These are phyloP conservation scores for Oemleria cerasiformis DNA, from an alignment of 306 rosid species.

Conservation along the genomic window DNA sequence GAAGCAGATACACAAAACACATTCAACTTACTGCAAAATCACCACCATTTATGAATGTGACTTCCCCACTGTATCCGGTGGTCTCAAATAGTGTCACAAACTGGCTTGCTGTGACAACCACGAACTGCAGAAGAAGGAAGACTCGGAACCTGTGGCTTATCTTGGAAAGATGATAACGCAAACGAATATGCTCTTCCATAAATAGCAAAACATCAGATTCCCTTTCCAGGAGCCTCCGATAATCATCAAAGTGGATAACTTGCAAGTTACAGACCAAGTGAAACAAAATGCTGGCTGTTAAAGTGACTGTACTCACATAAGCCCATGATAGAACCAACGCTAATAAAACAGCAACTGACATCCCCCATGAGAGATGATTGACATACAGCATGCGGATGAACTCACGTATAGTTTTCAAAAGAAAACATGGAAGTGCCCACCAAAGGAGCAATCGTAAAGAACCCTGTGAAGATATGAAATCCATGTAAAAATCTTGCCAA, in stretches of 20 bases:
- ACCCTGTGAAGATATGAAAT: conserved; percentile 31
- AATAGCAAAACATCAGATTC: conserved; percentile 55
- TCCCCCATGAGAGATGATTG: conserved; percentile 51
- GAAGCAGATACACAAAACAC: conserved; percentile 1
- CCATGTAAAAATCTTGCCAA: background rate
- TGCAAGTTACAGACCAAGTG: conserved; percentile 82
- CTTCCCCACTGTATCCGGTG: conserved; percentile 48
- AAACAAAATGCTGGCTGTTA: conserved; percentile 77
- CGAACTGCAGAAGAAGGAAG: conserved; percentile 65
- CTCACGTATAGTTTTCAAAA: conserved; percentile 62
- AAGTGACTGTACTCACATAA: conserved; percentile 64
- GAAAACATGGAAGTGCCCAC: conserved; percentile 61
- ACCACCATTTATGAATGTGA: conserved; percentile 63
- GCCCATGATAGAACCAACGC: conserved; percentile 68
- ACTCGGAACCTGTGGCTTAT: conserved; percentile 86
- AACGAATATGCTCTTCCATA: conserved; percentile 74
- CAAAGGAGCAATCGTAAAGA: conserved; percentile 54
- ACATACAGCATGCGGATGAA: conserved; percentile 40
- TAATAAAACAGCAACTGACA: conserved; percentile 43
- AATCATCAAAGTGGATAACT: conserved; percentile 76
- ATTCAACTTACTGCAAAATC: conserved; percentile 77
- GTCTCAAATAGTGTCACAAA: conserved; percentile 58
- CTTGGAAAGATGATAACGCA: conserved; percentile 75
- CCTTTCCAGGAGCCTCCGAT: conserved; percentile 70
- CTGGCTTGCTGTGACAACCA: conserved; percentile 72